Evolutionary conservation across 305 asterid species (phyloP).

Genomic region (Fraxinus greggii): DNA sequence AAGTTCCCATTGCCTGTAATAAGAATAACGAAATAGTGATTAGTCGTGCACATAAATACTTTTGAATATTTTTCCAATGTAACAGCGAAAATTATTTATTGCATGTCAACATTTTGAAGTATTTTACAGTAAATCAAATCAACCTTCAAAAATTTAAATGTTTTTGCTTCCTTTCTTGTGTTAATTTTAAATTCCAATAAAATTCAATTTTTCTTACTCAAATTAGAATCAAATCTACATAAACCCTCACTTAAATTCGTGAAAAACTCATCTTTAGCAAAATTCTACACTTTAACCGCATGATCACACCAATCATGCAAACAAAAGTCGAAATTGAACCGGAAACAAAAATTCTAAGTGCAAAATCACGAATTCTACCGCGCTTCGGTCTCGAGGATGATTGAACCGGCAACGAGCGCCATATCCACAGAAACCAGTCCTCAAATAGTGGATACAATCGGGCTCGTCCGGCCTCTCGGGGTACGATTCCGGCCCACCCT

Average conservation of each 20-base stretch:
- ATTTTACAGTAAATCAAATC: slow-evolving; percentile 12
- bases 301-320: slow-evolving; percentile 37
- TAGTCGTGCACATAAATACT: not conserved
- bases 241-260: slow-evolving; percentile 2
- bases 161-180: not conserved
- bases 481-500: slow-evolving; percentile 62
- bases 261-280: not conserved
- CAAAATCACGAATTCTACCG: slow-evolving; percentile 37
- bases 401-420: slow-evolving; percentile 92
- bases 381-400: slow-evolving; percentile 78
- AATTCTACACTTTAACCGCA: slow-evolving; percentile 17
- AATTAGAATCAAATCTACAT: slow-evolving; percentile 33
- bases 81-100: not conserved
- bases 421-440: slow-evolving; percentile 87
- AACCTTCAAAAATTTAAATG: slow-evolving; percentile 8
- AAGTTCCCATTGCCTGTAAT: slow-evolving; percentile 65
- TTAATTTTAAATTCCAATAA: not conserved
- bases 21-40: not conserved
- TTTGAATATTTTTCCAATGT: not conserved
- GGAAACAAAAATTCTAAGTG: not conserved
- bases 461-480: slow-evolving; percentile 80
- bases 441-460: slow-evolving; percentile 80
- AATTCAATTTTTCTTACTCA: slow-evolving; percentile 6
- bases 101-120: not conserved
- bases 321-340: slow-evolving; percentile 7